These are phyloP conservation scores for Neocucurbitaria cava DNA, from an alignment of 2,329 filamentous ascomycete genomes.

Conservation along the genomic window DNA sequence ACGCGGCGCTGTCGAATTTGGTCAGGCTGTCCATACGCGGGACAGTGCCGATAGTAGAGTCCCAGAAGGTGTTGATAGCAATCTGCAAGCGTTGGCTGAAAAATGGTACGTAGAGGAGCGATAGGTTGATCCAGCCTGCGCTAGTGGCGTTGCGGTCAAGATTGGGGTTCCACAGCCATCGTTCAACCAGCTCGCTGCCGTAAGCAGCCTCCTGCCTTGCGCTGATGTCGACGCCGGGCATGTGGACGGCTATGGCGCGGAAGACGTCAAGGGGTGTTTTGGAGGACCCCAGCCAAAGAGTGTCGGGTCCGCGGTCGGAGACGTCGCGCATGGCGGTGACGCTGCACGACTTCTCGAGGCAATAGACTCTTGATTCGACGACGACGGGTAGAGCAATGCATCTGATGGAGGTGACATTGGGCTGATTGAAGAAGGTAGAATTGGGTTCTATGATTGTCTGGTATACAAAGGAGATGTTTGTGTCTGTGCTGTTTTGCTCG, in stretches of 20 bases:
- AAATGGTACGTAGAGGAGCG: neutral
- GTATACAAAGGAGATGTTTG: neutral
- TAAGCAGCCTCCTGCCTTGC: neutral
- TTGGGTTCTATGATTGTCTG: neutral
- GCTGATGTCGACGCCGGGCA: neutral
- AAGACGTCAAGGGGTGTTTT: neutral
- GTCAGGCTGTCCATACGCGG: neutral
- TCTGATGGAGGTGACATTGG: neutral
- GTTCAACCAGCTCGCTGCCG: neutral
- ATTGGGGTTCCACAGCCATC: constrained; percentile 1
- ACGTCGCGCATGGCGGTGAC: constrained; percentile 1
- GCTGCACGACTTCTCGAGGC: neutral
- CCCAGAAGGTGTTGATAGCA: constrained; percentile 19
- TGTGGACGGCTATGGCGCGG: neutral
- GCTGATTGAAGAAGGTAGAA: too few species aligned
- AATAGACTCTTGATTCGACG: constrained; percentile 1
- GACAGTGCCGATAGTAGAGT: neutral
- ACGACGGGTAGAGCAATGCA: neutral
- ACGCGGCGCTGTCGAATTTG: neutral
- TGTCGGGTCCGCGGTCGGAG: neutral
- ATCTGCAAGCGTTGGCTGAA: constrained; percentile 10
- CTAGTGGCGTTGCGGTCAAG: neutral
- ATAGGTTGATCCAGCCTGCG: neutral
- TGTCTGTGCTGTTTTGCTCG: neutral
- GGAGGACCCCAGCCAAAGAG: neutral